Evolutionary conservation across 164 flowering plant species (phyloP), one percentile per base, ranked within the genome.

Genomic region (Magnolia officinalis): DNA sequence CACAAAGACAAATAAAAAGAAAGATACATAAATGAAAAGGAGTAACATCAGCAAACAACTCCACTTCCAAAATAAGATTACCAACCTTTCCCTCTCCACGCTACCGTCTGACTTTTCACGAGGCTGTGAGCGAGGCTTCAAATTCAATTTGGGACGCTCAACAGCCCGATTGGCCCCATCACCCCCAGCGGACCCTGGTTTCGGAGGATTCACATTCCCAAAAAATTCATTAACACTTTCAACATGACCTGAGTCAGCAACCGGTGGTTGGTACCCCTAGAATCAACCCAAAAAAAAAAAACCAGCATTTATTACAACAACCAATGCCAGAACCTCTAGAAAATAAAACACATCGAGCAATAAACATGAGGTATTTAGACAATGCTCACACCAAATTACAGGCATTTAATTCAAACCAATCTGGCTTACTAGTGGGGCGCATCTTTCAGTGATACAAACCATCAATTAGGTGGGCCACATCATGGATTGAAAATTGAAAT

Each of bases 71-170:
- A n/a, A 45, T 13, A 63, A 63, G 21, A 61, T 6, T 14, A 79
- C 91, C 29, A 14, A 94, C 97, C 98, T 90, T 73, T 81, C 90
- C 73, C 76, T 85, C 75, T 86, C 91, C 69, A 71, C 74, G 64
- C 26, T 87, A 72, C 63, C 87, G 69, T 81, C 90, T 18, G 67
- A 45, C 78, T 83, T 85, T 64, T 90, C 92, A 77, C 80, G 73
- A 64, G 88, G 86, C 81, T 90, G 97, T 29, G 92, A 80, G 45
- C 95, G 86, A 0, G 97, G 95, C 87, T 92, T 91, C 58, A 96
- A 76, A 78, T 88, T 89, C 86, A 91, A 83, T 75, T 89, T 96
- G 51, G 94, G 96, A 11, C 96, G 91, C 79, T 91, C 94, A 76
- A 90, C 95, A 45, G 66, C 79, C 74, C 63, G 89, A 80, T 78